Percentiles rank a stretch among this genome's conserved stretches.
Evolutionary conservation across 2,329 filamentous ascomycete species (phyloP).

Genomic region (Colletotrichum viniferum): DNA sequence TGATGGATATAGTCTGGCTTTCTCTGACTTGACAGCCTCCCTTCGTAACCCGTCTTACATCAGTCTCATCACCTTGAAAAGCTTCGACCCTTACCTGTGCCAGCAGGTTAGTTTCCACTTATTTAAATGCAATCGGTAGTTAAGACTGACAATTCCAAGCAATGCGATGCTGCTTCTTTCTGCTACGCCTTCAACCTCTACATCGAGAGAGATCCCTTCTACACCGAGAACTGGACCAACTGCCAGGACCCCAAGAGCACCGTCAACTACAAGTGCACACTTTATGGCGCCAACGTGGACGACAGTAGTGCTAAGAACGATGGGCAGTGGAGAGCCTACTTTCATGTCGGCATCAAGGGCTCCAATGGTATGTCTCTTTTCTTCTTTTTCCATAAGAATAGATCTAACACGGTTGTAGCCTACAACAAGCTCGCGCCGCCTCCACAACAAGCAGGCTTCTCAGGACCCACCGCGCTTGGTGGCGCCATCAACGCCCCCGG

Average conservation of each 20-base stretch:
- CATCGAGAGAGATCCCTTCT: slow-evolving; percentile 3
- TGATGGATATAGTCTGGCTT: neutral
- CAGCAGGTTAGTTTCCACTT: neutral
- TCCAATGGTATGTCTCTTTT: slow-evolving; percentile 13
- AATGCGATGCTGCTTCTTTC: slow-evolving; percentile 9
- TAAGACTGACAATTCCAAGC: neutral
- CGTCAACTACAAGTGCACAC: slow-evolving; percentile 7
- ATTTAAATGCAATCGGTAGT: too few species aligned
- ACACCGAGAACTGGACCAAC: too few species aligned
- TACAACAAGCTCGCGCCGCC: neutral
- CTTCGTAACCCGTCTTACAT: neutral
- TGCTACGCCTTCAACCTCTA: slow-evolving; percentile 13
- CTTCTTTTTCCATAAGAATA: neutral
- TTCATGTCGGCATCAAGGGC: slow-evolving; percentile 17
- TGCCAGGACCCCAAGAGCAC: neutral
- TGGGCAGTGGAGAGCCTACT: slow-evolving; percentile 15
- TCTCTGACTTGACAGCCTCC: too few species aligned
- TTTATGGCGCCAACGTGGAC: too few species aligned
- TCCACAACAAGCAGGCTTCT: neutral
- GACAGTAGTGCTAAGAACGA: neutral
- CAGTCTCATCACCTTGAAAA: neutral
- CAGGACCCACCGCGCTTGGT: neutral
- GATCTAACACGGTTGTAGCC: neutral
- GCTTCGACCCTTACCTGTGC: neutral
- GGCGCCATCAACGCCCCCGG: too few species aligned